A percentile compares a stretch with the other conserved stretches of the same genome.
Conservation (phyloP, 176 grass and related monocot species). For the Oryza glaberrima region DNA sequence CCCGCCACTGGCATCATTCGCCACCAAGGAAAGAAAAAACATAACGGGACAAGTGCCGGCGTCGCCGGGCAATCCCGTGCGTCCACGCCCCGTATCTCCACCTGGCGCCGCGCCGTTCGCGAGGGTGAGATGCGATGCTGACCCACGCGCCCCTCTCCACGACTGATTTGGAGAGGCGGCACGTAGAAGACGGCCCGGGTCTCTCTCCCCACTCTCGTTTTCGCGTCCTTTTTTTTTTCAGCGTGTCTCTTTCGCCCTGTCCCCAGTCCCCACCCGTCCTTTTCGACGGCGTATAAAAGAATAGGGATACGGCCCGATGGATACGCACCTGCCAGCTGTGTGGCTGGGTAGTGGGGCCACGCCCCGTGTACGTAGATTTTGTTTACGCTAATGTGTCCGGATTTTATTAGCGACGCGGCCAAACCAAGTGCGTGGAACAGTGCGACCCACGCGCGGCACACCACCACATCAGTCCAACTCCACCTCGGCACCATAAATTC, state of each 20-base stretch:
- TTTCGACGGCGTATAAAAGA: conserved; percentile 18
- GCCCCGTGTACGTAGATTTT: neutral
- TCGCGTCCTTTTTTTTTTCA: neutral
- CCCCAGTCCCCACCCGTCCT: neutral
- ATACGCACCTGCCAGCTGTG: conserved; percentile 15
- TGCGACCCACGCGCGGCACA: neutral
- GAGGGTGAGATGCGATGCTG: neutral
- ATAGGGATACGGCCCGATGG: neutral
- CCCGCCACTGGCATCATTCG: conserved; percentile 20
- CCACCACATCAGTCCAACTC: conserved; percentile 32
- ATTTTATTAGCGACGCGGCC: conserved; percentile 11
- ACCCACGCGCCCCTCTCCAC: conserved; percentile 4
- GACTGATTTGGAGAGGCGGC: conserved; percentile 44
- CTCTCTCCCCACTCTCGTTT: neutral
- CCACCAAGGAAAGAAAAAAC: conserved; percentile 17
- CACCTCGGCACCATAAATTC: conserved; percentile 41
- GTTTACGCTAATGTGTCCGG: neutral
- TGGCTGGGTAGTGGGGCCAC: neutral
- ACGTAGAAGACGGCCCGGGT: conserved; percentile 39
- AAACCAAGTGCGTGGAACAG: conserved; percentile 24
- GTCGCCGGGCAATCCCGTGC: conserved; percentile 29
- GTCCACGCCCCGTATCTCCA: conserved; percentile 36
- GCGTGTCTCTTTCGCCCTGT: neutral
- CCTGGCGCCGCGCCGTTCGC: conserved; percentile 48
- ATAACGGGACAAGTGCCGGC: conserved; percentile 38